Evolutionary conservation across 108 stramenopile species (phyloP), one percentile per base, ranked within the genome.

Genomic region (Fragilariopsis cylindrus): DNA sequence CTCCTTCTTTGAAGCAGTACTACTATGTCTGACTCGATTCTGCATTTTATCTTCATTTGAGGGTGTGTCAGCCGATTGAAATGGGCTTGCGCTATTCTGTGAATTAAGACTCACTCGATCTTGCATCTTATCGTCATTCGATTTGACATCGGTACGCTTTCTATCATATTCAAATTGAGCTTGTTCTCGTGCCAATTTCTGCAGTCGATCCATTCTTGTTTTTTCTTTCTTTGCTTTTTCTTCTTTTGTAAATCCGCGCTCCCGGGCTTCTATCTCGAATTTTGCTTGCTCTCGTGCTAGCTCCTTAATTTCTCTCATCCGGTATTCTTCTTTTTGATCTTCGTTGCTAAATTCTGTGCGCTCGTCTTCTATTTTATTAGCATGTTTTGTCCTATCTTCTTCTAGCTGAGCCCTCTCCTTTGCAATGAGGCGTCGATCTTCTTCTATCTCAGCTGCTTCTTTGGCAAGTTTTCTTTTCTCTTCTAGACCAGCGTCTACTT

Each of bases 141-240:
- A 19, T 68, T 49, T 52, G 44, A 18, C 65, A 43, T 63, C 46
- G 40, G 62, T 45, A 63, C 13, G 62, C 6, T 45, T 41, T 45
- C 0, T 8, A 12, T 43, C 62, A 63, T 63, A 63, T 18, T 68
- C 66, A 68, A 52, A 68, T 9, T 18, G 66, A 4, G 66, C 66
- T 39, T 68, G 66, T 16, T 68, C 66, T 68, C 50, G 48, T 21
- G 49, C 66, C 6, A 68, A 44, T 68, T 68, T 15, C 18, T 68
- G 48, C 18, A 68, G 48, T 68, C 50, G 48, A 9, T 68, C 66
- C 66, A 68, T 52, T 49, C 66, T 49, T 3, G 47, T n/a, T 52
- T 52, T 68, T 49, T 68, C 66, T 68, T 50, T 30, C 8, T 45
- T 7, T 4, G 4, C 50, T 40, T 68, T 68, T 68, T 68, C 49